Base-by-base conservation (phyloP, 2,329 filamentous ascomycete genomes). In the Camillea tinctor region DNA sequence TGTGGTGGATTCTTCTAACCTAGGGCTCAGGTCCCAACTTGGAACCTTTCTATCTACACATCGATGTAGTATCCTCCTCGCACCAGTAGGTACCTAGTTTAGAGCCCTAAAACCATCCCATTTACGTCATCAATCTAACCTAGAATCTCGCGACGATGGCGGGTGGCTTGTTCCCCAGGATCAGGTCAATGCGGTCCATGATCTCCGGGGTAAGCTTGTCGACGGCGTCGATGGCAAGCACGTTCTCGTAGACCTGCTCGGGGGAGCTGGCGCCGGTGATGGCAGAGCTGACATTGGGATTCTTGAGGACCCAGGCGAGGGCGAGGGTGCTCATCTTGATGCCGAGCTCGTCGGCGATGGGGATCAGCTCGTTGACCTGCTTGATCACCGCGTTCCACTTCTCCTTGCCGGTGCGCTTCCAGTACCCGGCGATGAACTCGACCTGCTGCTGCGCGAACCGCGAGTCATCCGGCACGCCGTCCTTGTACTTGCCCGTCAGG, bases 401-500 rank as follows among this genome's bases (percentile, higher is more conserved):
- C 54, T 84, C 81, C 69, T 79, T 77, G 60, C 77, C 77, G 11
- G 80, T 83, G 36, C 77, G 72, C 72, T 82, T 76, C 79, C 80
- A 81, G 73, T 76, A 82, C 44, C 80, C 79, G 60, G 80, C 75
- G 66, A 88, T 79, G 70, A 82, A 88, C 56, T 81, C 78, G 61
- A 88, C 80, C 55, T 82, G 77, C 50, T 80, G 80, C 66, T 81
- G 79, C 13, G 81, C 81, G 58, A 68, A 69, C 36, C 71, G 68
- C 52, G 71, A 73, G 62, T 68, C 69, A 2, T 62, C 56, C 8
- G 71, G 71, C 49, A 88, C 83, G 24, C 84, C 84, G 66, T 87
- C 76, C 71, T 85, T 87, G 75, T 90, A 90, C 74, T 90, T 90
- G 52, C 87, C 88, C 0, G 85, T 86, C 63, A 90, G 75, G 61